Percentiles rank a stretch among this genome's conserved stretches.
Conservation (phyloP, 2,329 filamentous ascomycete genomes). For the Dactylellina cionopaga region DNA sequence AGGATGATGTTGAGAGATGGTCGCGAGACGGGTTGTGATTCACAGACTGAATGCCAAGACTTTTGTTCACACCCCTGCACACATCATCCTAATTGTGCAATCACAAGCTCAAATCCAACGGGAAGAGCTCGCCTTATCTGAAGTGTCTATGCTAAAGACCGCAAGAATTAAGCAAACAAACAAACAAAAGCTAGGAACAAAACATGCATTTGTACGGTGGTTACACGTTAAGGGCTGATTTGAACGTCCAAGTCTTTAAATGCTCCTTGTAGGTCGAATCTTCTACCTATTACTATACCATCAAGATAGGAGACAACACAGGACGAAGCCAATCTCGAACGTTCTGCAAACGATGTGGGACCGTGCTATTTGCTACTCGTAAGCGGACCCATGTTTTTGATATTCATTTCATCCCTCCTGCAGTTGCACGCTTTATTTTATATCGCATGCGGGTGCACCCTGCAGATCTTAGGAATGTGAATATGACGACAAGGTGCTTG, state of each 20-base stretch:
- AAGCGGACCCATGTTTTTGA: constrained; percentile 24
- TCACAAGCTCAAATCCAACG: no score
- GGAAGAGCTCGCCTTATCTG: no score
- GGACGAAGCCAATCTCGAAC: constrained; percentile 51
- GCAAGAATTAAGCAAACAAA: no score
- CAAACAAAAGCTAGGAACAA: no score
- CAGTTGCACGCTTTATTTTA: constrained; percentile 17
- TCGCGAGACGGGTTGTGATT: constrained; percentile 45
- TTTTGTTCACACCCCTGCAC: no score
- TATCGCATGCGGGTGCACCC: constrained; percentile 1
- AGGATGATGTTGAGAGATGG: neutral
- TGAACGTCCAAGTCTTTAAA: no score
- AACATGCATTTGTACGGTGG: no score
- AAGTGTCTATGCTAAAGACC: no score
- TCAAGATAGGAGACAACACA: constrained; percentile 48
- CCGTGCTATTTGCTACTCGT: constrained; percentile 52
- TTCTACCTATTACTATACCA: constrained; percentile 51
- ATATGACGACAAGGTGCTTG: constrained; percentile 29
- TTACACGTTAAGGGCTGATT: no score
- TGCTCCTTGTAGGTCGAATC: no score
- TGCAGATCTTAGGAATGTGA: constrained; percentile 37
- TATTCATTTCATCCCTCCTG: neutral
- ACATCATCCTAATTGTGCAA: no score
- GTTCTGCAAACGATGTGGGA: constrained; percentile 52
- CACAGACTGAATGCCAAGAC: constrained; percentile 38